phyloP scores from a whole-genome alignment of 2,329 filamentous ascomycete species.

The Claviceps arundinis region DNA sequence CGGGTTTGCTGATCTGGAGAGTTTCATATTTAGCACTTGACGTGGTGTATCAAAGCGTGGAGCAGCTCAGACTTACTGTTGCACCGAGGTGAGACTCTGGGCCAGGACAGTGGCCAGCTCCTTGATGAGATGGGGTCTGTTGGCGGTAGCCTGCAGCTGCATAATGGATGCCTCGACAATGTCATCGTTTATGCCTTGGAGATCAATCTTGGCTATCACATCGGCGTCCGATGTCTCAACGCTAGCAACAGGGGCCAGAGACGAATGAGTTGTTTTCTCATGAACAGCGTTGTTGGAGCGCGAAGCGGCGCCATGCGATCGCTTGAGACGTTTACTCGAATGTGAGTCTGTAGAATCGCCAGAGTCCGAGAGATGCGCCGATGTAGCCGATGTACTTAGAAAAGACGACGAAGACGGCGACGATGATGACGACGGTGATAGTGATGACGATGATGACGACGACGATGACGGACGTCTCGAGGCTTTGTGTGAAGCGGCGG shows the following conservation, averaged over 20 bases:
- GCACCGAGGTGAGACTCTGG: conserved; percentile 65
- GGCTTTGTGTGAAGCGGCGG: conserved; percentile 27
- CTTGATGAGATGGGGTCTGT: conserved; percentile 88
- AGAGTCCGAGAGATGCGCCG: conserved; percentile 13
- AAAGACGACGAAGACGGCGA: conserved; percentile 16
- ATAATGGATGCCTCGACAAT: conserved; percentile 85
- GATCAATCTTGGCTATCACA: conserved; percentile 33
- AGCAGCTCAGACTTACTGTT: conserved; percentile 65
- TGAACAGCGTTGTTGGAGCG: conserved; percentile 55
- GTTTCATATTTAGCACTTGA: background rate
- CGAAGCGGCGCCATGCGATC: conserved; percentile 47
- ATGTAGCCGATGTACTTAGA: conserved; percentile 8
- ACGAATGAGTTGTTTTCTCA: conserved; percentile 56
- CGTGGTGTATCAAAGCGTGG: background rate
- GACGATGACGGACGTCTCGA: conserved; percentile 18
- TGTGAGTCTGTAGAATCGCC: conserved; percentile 22
- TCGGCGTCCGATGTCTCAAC: conserved; percentile 15
- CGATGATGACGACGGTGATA: background rate
- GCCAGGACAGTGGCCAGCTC: conserved; percentile 75
- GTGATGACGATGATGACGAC: background rate
- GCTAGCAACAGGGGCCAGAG: conserved; percentile 19
- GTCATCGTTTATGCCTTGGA: conserved; percentile 80
- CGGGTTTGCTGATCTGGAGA: conserved; percentile 76
- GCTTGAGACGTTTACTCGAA: conserved; percentile 59
- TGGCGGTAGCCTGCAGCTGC: conserved; percentile 78